Percentiles rank a stretch among this genome's conserved stretches.
Conservation (phyloP, 768 basidiomycete species). For the Cystoderma amianthinum region DNA sequence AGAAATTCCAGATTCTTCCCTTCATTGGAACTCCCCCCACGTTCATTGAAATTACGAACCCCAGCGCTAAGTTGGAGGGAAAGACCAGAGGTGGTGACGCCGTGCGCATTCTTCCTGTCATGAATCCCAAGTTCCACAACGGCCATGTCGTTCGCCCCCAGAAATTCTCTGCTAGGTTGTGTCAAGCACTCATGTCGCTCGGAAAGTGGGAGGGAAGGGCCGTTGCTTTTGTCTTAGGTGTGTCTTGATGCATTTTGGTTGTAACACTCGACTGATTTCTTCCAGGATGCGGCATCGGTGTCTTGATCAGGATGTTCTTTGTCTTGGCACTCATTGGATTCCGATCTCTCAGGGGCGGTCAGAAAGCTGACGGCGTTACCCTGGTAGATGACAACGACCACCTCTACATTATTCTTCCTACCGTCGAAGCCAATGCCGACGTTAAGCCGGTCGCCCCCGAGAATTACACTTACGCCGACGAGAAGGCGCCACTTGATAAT, state of each 20-base stretch:
- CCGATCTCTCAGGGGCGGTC: constrained; percentile 45
- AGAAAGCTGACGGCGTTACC: constrained; percentile 31
- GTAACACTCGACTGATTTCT: constrained; percentile 1
- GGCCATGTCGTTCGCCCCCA: constrained; percentile 12
- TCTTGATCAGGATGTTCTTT: constrained; percentile 75
- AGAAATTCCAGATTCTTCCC: too few species aligned
- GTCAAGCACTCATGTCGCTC: constrained; percentile 58
- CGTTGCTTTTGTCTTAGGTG: constrained; percentile 77
- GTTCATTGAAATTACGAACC: constrained; percentile 8
- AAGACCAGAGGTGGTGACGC: too few species aligned
- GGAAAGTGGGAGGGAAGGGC: constrained; percentile 81
- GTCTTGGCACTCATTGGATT: constrained; percentile 57
- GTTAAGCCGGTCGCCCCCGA: too few species aligned
- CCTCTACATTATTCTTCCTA: constrained; percentile 34
- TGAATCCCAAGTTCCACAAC: constrained; percentile 12
- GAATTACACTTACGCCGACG: too few species aligned
- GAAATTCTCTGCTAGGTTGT: too few species aligned
- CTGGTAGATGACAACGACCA: constrained; percentile 28
- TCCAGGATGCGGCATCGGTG: constrained; percentile 78
- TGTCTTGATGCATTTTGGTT: constrained; percentile 6
- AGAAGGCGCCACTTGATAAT: too few species aligned
- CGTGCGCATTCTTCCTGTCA: constrained; percentile 5
- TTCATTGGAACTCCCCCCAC: constrained; percentile 13
- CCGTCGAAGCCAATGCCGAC: too few species aligned
- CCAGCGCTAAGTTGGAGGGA: too few species aligned